Percentiles rank a stretch among this genome's conserved stretches.
Conservation (phyloP, 495 filamentous ascomycete species). For the Penicillium coffeae region DNA sequence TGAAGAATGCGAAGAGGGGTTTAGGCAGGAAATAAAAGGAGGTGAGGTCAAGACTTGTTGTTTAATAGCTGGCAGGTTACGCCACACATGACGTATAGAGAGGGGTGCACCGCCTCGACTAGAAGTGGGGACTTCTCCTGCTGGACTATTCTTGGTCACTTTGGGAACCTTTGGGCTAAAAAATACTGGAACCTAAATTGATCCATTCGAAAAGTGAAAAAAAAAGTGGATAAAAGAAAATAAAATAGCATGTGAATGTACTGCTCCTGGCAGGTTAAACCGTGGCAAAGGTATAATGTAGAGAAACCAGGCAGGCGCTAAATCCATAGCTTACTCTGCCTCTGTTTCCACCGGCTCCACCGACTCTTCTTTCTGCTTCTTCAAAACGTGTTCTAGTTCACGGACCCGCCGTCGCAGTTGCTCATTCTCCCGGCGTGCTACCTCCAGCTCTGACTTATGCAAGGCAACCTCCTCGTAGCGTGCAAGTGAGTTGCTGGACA, state of each 20-base stretch:
- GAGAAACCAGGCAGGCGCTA: neutral
- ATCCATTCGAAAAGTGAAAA: neutral
- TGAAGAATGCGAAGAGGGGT: neutral
- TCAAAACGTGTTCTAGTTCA: conserved; percentile 58
- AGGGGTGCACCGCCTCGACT: conserved; percentile 23
- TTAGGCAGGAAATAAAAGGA: conserved; percentile 1
- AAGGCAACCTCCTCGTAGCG: conserved; percentile 68
- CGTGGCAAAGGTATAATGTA: neutral
- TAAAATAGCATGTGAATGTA: neutral
- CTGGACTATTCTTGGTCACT: neutral
- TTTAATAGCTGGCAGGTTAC: conserved; percentile 11
- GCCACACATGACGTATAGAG: conserved; percentile 33
- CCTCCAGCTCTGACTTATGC: conserved; percentile 68
- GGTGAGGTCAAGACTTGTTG: conserved; percentile 10
- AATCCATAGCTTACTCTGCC: neutral
- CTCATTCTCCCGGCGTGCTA: conserved; percentile 77
- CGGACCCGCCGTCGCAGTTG: conserved; percentile 65
- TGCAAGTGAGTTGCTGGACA: conserved; percentile 18
- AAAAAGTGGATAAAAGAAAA: neutral
- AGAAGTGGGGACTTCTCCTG: neutral
- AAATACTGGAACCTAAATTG: neutral
- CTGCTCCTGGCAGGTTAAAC: neutral
- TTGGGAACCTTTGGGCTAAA: neutral
- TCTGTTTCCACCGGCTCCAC: neutral
- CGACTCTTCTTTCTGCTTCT: conserved; percentile 20